Base-by-base conservation (phyloP, 2,329 filamentous ascomycete genomes). In the Amauroascus niger region DNA sequence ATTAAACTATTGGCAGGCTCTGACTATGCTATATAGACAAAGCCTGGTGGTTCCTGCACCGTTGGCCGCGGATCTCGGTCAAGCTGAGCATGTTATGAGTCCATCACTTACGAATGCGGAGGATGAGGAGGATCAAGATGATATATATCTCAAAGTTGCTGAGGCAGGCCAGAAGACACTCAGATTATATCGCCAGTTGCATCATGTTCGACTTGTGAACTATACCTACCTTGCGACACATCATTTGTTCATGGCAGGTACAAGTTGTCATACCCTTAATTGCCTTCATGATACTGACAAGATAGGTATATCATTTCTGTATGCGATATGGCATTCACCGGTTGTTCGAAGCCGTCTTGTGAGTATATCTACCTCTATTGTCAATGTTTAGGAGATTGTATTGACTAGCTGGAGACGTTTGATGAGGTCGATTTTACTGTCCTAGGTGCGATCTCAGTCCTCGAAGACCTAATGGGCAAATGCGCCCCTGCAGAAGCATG, bases 361-460 rank as follows among this genome's bases (percentile, higher is more conserved):
- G 79, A 73, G 86, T 75, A 58, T 41, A 22, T 2, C n/a, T 35
- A 39, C 6, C 6, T 48, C 22, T 9, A 18, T 16, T n/a, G 26
- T 8, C 33, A 37, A 6, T 44, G 51, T 22, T 46, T 54, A 6
- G 7, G 1, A 1, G 13, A 46, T 7, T 30, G 5, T 58, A 33
- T 53, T 56, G 49, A 52, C 45, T 26, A 40, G 57, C 61, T 57
- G 53, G 57, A 79, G 76, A 87, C 86, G 6, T 86, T 95, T 73
- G 90, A 97, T 64, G 91, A 97, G 67, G 89, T 97, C n/a, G 91
- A 97, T 67, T 95, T 95, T 63, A 97, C 91, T 0, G 87, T 97
- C 7, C 76, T 96, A 47, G 88, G 90, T 7, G 91, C 90, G 20
- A 96, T 88, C 47, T 96, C 91, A 1, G 89, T 97, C 7, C 83